Evolutionary conservation across 345 rosid genomes (phyloP), one percentile per base, ranked within the genome.

Genomic region (Eucalyptus curtisii): DNA sequence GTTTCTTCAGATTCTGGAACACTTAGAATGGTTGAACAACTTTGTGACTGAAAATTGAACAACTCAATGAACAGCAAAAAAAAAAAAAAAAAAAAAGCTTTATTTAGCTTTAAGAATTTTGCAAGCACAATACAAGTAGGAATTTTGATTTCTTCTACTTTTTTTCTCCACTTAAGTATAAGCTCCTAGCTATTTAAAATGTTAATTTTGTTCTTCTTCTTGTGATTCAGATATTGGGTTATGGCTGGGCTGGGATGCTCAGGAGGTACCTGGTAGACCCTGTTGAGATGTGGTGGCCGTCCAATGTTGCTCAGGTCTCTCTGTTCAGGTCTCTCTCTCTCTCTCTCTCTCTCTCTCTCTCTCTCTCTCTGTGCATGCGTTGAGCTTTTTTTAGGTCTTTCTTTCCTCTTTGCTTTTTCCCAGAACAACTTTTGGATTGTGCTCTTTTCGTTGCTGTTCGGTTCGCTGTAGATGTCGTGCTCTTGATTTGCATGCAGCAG

Each of bases 201-300:
- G 47, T 40, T 76, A 22, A 40, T 76, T 40, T 31, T 40, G 0
- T 40, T 40, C 27, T 40, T 76, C 47, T 76, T 40, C 84, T 40
- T 40, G 84, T 22, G 42, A 76, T 80, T 25, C 92, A 97, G 99
- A 81, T 98, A 47, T 68, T 98, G 92, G 99, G 99, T 10, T 98
- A 98, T 89, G 99, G 99, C 45, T 98, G 99, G 99, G 99, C 99
- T 90, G 99, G 99, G 59, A 94, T 98, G 94, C 91, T 98, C 27
- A 95, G 99, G 94, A 96, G 95, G 95, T 98, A 96, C 91, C 88
- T 98, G 89, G 99, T 98, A 87, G 96, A 98, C 92, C 99, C 99
- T 49, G 97, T 93, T 16, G 99, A 98, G 89, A 98, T 98, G 99
- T 98, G 99, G 99, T 98, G 99, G 99, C 99, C 99, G 66, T 87